Percentiles rank a stretch among this genome's conserved stretches.
These are phyloP conservation scores for Cercospora citrullina DNA, from an alignment of 2,329 filamentous ascomycete genomes.

Conservation along the genomic window DNA sequence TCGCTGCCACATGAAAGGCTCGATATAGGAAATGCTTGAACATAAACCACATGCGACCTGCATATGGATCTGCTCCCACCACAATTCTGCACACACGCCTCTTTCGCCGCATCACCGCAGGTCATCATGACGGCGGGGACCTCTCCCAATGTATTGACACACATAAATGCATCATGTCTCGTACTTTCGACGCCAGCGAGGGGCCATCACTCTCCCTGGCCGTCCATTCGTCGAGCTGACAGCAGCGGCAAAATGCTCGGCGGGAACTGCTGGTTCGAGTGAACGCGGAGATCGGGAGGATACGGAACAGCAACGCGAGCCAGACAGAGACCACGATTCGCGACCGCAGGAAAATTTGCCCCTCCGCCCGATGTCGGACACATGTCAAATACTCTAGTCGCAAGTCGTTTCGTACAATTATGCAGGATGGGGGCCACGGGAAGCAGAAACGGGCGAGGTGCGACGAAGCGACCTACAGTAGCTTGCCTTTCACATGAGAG, in stretches of 20 bases:
- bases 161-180: constrained; percentile 2
- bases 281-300: constrained; percentile 10
- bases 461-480: background rate
- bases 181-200: background rate
- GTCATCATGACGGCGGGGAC: constrained; percentile 6
- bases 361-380: constrained; percentile 9
- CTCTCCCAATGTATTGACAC: background rate
- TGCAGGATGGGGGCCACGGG: background rate
- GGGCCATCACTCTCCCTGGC: background rate
- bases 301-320: background rate
- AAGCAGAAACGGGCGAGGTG: constrained; percentile 4
- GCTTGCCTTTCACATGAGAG: constrained; percentile 12
- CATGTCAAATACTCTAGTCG: background rate
- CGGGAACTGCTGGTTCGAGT: constrained; percentile 5
- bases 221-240: background rate
- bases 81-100: background rate
- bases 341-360: constrained; percentile 7
- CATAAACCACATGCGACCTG: background rate
- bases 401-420: constrained; percentile 1
- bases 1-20: constrained; percentile 28
- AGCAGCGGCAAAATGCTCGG: constrained; percentile 13
- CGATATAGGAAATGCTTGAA: background rate
- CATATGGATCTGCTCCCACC: background rate
- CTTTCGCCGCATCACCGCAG: background rate
- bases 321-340: background rate